Conservation (phyloP, 352 stramenopile genomes). For the Lagenidium giganteum region DNA sequence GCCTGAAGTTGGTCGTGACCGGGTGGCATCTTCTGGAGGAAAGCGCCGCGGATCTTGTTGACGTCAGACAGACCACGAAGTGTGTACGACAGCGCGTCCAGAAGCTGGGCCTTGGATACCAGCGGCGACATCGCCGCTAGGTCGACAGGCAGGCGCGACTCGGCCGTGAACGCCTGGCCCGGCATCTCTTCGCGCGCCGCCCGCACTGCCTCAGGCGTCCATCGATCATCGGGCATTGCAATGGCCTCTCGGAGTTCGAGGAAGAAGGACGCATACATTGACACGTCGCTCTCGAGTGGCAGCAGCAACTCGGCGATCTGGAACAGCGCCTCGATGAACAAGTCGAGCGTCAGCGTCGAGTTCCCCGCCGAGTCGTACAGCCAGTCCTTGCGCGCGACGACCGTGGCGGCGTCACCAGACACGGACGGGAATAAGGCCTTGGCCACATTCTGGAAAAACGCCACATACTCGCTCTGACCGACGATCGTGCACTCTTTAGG, state of each 20-base stretch:
- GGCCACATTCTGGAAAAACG: slow-evolving; percentile 56
- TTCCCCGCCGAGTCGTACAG: slow-evolving; percentile 50
- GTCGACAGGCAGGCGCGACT: slow-evolving; percentile 1
- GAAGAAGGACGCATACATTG: slow-evolving; percentile 43
- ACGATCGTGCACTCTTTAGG: slow-evolving; percentile 6
- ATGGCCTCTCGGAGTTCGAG: slow-evolving; percentile 49
- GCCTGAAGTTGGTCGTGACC: slow-evolving; percentile 35
- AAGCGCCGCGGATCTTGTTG: slow-evolving; percentile 43
- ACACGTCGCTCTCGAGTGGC: slow-evolving; percentile 44
- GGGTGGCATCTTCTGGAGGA: slow-evolving; percentile 49
- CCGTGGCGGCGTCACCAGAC: slow-evolving; percentile 22
- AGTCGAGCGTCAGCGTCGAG: slow-evolving; percentile 26
- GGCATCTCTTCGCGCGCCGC: no score
- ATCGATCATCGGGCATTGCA: slow-evolving; percentile 5
- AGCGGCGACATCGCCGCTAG: slow-evolving; percentile 1
- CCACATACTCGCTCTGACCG: slow-evolving; percentile 28
- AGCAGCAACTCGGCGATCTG: slow-evolving; percentile 58
- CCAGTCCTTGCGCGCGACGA: slow-evolving; percentile 52
- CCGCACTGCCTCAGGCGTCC: no score
- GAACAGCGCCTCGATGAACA: slow-evolving; percentile 58
- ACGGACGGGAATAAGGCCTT: slow-evolving; percentile 55
- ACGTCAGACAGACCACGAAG: slow-evolving; percentile 38
- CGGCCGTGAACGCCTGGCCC: no score
- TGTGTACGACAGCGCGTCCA: slow-evolving; percentile 6
- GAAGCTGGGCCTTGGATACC: no score